These are phyloP conservation scores for Nidula niveotomentosa DNA, from an alignment of 1,284 basidiomycete genomes.

Conservation along the genomic window DNA sequence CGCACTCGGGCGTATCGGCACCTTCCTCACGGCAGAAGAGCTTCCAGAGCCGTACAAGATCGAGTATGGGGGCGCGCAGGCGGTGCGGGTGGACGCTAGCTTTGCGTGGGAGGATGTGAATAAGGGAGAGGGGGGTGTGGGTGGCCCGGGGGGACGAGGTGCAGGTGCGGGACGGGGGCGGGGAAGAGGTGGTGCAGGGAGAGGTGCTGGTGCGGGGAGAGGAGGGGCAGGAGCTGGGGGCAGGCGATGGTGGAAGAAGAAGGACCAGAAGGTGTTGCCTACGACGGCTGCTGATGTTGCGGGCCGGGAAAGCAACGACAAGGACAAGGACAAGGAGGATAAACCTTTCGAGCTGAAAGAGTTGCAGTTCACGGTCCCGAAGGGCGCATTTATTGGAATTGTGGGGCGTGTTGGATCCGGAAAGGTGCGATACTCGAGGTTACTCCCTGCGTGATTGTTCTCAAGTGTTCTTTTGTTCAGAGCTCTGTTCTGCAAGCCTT, in stretches of 20 bases:
- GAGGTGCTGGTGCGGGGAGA: constrained; percentile 7
- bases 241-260: constrained; percentile 9
- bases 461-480: constrained; percentile 22
- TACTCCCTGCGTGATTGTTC: neutral
- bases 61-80: constrained; percentile 39
- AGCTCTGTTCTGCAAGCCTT: constrained; percentile 69
- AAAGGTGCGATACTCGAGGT: constrained; percentile 42
- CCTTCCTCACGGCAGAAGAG: constrained; percentile 68
- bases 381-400: constrained; percentile 68
- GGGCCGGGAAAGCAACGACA: constrained; percentile 9
- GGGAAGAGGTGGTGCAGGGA: constrained; percentile 17
- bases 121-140: no score
- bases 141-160: no score
- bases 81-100: constrained; percentile 60
- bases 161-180: no score
- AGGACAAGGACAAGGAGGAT: constrained; percentile 32
- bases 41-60: constrained; percentile 51
- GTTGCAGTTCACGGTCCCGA: constrained; percentile 57
- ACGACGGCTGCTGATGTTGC: constrained; percentile 6
- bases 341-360: constrained; percentile 62
- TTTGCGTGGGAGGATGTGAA: constrained; percentile 64
- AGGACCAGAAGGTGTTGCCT: constrained; percentile 23
- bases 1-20: constrained; percentile 57
- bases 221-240: constrained; percentile 5
- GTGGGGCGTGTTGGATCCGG: constrained; percentile 76